A percentile compares a stretch with the other conserved stretches of the same genome.
These are phyloP conservation scores for Jacaranda mimosifolia DNA, from an alignment of 257 asterid genomes.

Conservation along the genomic window DNA sequence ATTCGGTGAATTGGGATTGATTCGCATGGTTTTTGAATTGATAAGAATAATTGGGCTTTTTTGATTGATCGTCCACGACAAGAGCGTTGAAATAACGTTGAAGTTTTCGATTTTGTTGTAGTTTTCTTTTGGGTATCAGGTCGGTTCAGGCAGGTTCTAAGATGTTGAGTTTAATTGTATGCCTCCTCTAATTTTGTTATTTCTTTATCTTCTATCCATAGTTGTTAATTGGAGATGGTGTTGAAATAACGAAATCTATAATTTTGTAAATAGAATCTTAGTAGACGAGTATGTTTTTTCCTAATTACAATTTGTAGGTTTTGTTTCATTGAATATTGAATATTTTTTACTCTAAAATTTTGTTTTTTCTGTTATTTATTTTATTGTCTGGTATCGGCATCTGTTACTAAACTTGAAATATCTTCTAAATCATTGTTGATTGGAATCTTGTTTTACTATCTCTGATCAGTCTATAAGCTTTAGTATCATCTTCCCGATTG, in stretches of 20 bases:
- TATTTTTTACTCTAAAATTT: neutral
- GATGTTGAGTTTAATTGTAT: neutral
- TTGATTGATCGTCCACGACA: neutral
- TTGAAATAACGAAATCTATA: no score
- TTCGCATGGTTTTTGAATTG: neutral
- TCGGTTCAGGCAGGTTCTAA: neutral
- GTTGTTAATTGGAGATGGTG: neutral
- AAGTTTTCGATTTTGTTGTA: neutral
- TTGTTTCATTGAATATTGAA: neutral
- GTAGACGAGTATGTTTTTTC: neutral
- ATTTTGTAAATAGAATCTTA: neutral
- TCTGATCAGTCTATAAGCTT: neutral
- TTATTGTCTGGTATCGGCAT: neutral
- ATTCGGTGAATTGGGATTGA: neutral
- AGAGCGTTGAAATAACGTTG: neutral
- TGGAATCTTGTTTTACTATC: neutral
- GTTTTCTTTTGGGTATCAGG: neutral
- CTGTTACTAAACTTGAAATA: neutral
- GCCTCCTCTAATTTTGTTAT: neutral
- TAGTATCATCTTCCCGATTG: neutral
- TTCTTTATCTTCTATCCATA: neutral
- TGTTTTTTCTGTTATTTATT: neutral
- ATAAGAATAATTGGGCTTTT: neutral
- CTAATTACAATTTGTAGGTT: neutral
- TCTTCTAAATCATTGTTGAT: neutral